These are phyloP conservation scores for Geotrichum citri-aurantii DNA, from an alignment of 1,139 yeast species.

Conservation along the genomic window DNA sequence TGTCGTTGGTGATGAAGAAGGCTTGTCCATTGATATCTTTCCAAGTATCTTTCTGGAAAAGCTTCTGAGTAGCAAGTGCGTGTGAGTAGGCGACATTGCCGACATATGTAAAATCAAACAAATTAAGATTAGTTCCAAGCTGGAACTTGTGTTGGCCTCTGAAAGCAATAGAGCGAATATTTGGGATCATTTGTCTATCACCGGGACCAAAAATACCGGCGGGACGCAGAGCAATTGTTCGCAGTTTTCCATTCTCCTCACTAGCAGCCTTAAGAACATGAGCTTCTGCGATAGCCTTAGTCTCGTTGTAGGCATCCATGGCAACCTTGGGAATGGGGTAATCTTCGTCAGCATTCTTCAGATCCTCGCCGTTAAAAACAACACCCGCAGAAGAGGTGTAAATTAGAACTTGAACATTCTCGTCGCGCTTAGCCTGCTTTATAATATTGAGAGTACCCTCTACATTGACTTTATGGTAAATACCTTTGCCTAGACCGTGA, in stretches of 20 bases:
- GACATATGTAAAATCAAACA: constrained; percentile 97
- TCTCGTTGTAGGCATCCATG: constrained; percentile 95
- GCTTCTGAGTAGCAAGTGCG: constrained; percentile 78
- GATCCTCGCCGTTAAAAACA: constrained; percentile 86
- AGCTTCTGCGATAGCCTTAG: constrained; percentile 88
- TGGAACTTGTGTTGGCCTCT: constrained; percentile 88
- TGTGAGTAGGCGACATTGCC: constrained; percentile 99
- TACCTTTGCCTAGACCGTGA: constrained; percentile 73
- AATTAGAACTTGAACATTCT: constrained; percentile 58
- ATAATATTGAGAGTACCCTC: constrained; percentile 78
- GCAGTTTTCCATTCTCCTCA: constrained; percentile 46
- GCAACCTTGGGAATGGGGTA: constrained; percentile 90
- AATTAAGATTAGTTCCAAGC: constrained; percentile 85
- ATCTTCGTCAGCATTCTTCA: constrained; percentile 84
- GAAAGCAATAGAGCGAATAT: constrained; percentile 74
- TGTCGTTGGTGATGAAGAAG: constrained; percentile 87
- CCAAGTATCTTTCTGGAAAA: constrained; percentile 45
- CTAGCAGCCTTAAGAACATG: constrained; percentile 63
- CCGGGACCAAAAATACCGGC: constrained; percentile 99
- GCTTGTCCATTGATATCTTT: constrained; percentile 68
- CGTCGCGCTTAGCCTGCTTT: constrained; percentile 49
- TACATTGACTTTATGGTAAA: constrained; percentile 87
- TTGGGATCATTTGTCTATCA: constrained; percentile 94
- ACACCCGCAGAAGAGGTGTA: constrained; percentile 98
- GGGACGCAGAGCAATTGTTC: constrained; percentile 85